These are phyloP conservation scores for Xenoacremonium recifei DNA, from an alignment of 2,329 filamentous ascomycete genomes.

Conservation along the genomic window DNA sequence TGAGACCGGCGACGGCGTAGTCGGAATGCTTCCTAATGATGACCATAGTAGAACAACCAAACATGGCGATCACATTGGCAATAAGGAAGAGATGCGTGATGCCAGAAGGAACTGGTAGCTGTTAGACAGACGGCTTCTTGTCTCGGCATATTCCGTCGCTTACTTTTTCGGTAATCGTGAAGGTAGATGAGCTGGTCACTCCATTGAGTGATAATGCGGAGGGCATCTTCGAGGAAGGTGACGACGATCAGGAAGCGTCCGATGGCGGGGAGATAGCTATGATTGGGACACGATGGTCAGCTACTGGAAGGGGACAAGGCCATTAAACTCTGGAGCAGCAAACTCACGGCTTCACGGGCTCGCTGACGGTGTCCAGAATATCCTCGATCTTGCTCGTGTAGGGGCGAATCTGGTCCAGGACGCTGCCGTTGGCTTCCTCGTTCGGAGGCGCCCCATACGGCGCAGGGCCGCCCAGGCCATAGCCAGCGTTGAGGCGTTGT, in stretches of 20 bases:
- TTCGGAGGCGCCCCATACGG: conserved; percentile 63
- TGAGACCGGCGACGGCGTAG: conserved; percentile 86
- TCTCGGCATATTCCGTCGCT: conserved; percentile 33
- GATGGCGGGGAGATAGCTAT: conserved; percentile 88
- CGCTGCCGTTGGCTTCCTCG: conserved; percentile 61
- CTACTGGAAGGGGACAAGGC: conserved; percentile 1
- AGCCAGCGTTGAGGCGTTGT: conserved; percentile 69
- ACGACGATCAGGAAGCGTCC: conserved; percentile 97
- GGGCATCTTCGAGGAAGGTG: conserved; percentile 94
- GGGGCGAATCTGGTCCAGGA: conserved; percentile 81
- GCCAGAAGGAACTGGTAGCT: conserved; percentile 71
- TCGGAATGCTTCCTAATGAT: conserved; percentile 92
- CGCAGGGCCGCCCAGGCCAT: conserved; percentile 72
- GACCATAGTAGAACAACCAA: conserved; percentile 76
- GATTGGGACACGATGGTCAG: conserved; percentile 15
- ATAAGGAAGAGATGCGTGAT: conserved; percentile 92
- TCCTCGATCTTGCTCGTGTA: conserved; percentile 99
- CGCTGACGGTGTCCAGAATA: conserved; percentile 78
- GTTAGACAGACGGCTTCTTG: conserved; percentile 14
- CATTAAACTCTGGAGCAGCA: background rate
- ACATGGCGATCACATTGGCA: conserved; percentile 86
- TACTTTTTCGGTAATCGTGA: conserved; percentile 90
- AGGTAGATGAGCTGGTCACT: conserved; percentile 90
- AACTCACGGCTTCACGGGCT: conserved; percentile 86
- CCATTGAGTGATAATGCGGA: conserved; percentile 98